phyloP scores from a whole-genome alignment of 768 basidiomycete species.

The Auriculariales sp. region DNA sequence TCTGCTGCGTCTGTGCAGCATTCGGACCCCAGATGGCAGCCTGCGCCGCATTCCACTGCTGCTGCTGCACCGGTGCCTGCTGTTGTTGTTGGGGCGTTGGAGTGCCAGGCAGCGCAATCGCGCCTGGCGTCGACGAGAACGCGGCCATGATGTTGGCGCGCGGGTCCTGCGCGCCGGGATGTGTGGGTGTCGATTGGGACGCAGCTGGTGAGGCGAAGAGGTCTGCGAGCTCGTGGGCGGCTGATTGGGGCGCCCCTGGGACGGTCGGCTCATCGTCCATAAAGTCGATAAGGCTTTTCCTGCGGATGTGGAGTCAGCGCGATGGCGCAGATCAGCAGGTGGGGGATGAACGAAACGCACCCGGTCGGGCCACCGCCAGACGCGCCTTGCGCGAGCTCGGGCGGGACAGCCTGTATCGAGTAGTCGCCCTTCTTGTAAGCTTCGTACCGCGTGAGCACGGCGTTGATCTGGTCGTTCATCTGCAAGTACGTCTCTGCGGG shows the following conservation, averaged over 20 bases:
- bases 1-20: background rate
- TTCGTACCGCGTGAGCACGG: conserved; percentile 77
- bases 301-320: conserved; percentile 14
- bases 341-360: background rate
- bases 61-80: conserved; percentile 1
- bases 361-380: conserved; percentile 1
- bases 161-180: conserved; percentile 15
- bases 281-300: conserved; percentile 48
- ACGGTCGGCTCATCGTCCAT: conserved; percentile 33
- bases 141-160: conserved; percentile 9
- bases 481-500: conserved; percentile 77
- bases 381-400: conserved; percentile 30
- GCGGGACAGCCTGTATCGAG: conserved; percentile 46
- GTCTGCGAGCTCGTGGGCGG: conserved; percentile 40
- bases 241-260: conserved; percentile 8
- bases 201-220: conserved; percentile 30
- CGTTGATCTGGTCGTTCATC: conserved; percentile 97
- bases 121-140: conserved; percentile 14
- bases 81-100: conserved; percentile 15
- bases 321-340: conserved; percentile 2
- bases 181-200: conserved; percentile 5
- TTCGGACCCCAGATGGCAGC: background rate
- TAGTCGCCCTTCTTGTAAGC: conserved; percentile 90
- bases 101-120: conserved; percentile 30
- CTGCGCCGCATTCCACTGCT: background rate